Evolutionary conservation across 2,329 filamentous ascomycete genomes (phyloP).

Genomic region (Cercospora janseana): DNA sequence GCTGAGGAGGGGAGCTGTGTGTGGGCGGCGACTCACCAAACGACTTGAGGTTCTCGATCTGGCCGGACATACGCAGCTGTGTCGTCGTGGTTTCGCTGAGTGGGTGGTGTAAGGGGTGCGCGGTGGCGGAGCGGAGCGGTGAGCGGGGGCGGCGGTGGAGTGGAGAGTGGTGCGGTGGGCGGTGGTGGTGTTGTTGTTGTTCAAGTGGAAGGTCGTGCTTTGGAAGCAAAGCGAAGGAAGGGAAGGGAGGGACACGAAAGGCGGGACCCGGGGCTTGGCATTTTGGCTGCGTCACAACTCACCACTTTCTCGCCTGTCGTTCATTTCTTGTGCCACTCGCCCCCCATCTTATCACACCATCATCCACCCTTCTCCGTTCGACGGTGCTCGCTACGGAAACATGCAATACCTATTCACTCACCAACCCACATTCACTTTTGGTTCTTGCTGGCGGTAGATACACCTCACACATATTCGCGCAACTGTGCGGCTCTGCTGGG

Average conservation of each 20-base stretch:
- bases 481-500: neutral
- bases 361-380: neutral
- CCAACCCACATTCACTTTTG: too few species aligned
- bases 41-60: slow-evolving; percentile 32
- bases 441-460: too few species aligned
- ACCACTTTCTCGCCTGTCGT: too few species aligned
- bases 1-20: slow-evolving; percentile 16
- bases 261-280: slow-evolving; percentile 1
- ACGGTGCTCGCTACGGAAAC: neutral
- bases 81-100: slow-evolving; percentile 11
- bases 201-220: neutral
- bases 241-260: slow-evolving; percentile 4
- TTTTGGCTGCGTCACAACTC: too few species aligned
- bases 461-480: neutral
- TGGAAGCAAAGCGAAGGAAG: slow-evolving; percentile 2
- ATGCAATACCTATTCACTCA: too few species aligned
- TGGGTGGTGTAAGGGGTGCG: slow-evolving; percentile 4
- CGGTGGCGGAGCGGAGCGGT: slow-evolving; percentile 9
- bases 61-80: slow-evolving; percentile 27
- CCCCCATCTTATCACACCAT: neutral
- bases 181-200: slow-evolving; percentile 5
- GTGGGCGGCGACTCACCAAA: slow-evolving; percentile 24
- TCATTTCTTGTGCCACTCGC: neutral
- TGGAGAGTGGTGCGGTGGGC: slow-evolving; percentile 13
- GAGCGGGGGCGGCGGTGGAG: slow-evolving; percentile 11